Percentiles rank a stretch among this genome's conserved stretches.
Evolutionary conservation across 164 flowering plant genomes (phyloP).

Genomic region (Tetrastigma voinierianum): DNA sequence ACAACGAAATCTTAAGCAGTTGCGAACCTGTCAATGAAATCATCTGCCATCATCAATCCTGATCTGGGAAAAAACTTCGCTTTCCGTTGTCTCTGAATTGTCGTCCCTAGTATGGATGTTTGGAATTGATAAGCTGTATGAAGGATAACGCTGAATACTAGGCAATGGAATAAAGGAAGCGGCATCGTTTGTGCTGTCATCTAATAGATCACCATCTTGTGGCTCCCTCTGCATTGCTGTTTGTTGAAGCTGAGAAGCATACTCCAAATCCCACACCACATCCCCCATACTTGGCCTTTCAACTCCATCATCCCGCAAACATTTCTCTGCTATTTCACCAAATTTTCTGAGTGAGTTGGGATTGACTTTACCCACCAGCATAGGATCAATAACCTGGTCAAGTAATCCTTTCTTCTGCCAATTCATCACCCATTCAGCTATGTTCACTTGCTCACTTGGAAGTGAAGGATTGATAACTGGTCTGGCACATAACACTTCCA

Average conservation of each 20-base stretch:
- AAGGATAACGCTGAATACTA: constrained; percentile 13
- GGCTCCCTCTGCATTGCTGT: constrained; percentile 7
- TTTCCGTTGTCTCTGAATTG: neutral
- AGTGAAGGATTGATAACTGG: constrained; percentile 8
- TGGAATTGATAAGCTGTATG: neutral
- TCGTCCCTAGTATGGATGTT: constrained; percentile 1
- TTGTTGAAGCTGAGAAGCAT: constrained; percentile 17
- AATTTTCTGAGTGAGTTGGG: constrained; percentile 19
- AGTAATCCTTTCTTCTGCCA: constrained; percentile 19
- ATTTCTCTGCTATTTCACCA: constrained; percentile 16
- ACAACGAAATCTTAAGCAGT: too few relatives aligned
- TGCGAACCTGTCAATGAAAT: neutral
- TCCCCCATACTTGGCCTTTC: constrained; percentile 27
- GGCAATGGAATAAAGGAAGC: neutral
- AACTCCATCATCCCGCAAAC: constrained; percentile 15
- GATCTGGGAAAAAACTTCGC: neutral
- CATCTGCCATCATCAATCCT: neutral
- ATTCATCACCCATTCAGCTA: constrained; percentile 26
- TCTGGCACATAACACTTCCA: constrained; percentile 29
- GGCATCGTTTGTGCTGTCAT: constrained; percentile 11
- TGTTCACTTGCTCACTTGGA: constrained; percentile 16
- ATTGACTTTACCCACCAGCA: constrained; percentile 9
- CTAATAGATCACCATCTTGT: too few relatives aligned
- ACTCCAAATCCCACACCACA: constrained; percentile 27
- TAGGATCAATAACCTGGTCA: constrained; percentile 20